Percentiles rank a stretch among this genome's conserved stretches.
Conservation (phyloP, 2,329 filamentous ascomycete species). For the Nemania diffusa region DNA sequence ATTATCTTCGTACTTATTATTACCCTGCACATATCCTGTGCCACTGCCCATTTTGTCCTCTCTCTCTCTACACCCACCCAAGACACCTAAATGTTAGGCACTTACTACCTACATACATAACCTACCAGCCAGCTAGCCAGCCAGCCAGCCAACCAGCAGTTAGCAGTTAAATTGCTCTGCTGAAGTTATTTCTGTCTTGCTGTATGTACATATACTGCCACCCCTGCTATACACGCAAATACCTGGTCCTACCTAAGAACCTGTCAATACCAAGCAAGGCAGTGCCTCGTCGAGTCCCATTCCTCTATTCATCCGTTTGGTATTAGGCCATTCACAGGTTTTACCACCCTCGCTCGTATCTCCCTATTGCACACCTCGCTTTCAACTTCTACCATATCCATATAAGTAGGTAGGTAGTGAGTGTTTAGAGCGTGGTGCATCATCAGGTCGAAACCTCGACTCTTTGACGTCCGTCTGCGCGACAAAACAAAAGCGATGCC, state of each 20-base stretch:
- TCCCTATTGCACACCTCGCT: constrained; percentile 22
- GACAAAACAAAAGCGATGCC: constrained; percentile 37
- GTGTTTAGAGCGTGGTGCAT: constrained; percentile 2
- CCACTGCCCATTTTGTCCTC: neutral
- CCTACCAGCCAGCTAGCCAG: no score
- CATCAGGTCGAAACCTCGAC: neutral
- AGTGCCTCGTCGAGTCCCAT: neutral
- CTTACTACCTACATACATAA: neutral
- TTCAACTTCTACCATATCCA: constrained; percentile 14
- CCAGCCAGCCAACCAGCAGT: neutral
- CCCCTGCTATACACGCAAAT: neutral
- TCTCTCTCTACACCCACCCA: neutral
- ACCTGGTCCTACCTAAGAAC: neutral
- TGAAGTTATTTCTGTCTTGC: constrained; percentile 7
- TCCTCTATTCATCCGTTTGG: constrained; percentile 13
- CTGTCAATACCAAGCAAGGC: neutral
- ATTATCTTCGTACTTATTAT: constrained; percentile 8
- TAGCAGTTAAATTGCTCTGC: neutral
- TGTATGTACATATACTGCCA: neutral
- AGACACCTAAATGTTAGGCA: constrained; percentile 4
- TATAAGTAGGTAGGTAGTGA: neutral
- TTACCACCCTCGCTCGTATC: constrained; percentile 13
- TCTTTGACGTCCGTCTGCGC: neutral
- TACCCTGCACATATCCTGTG: neutral
- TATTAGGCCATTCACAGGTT: neutral